Percentiles rank a stretch among this genome's conserved stretches.
Evolutionary conservation across 163 green algal species (phyloP).

Genomic region (Prototheca cutis): DNA sequence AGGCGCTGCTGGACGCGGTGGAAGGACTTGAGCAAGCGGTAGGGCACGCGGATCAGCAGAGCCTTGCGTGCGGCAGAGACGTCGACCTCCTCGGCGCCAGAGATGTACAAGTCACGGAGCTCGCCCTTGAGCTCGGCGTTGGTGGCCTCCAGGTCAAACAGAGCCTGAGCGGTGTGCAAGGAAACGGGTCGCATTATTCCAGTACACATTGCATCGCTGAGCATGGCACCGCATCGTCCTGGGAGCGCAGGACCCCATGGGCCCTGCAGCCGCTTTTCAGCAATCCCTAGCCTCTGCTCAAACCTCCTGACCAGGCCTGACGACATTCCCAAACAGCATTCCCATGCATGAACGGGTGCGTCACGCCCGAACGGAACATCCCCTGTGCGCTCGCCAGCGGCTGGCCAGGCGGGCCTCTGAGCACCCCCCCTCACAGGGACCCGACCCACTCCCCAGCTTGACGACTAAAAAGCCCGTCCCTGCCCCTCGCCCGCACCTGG

Average conservation of each 20-base stretch:
- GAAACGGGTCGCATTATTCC: too few relatives aligned
- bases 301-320: too few relatives aligned
- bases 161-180: slow-evolving; percentile 57
- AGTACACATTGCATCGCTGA: too few relatives aligned
- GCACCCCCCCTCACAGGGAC: background rate
- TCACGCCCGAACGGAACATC: too few relatives aligned
- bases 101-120: slow-evolving; percentile 97
- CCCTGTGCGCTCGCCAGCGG: too few relatives aligned
- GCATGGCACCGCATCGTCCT: too few relatives aligned
- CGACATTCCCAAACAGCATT: too few relatives aligned
- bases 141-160: slow-evolving; percentile 98
- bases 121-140: slow-evolving; percentile 97
- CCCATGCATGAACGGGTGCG: too few relatives aligned
- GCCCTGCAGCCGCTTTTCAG: too few relatives aligned
- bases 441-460: background rate
- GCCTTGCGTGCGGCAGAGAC: slow-evolving; percentile 77
- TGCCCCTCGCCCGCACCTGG: slow-evolving; percentile 57
- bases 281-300: too few relatives aligned
- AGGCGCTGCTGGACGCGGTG: slow-evolving; percentile 96
- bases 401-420: background rate
- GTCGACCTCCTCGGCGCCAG: slow-evolving; percentile 82
- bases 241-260: too few relatives aligned
- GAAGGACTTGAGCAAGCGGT: slow-evolving; percentile 92
- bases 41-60: slow-evolving; percentile 96
- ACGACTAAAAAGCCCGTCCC: background rate